Base-by-base conservation (phyloP, 176 grass and related monocot species). In the Avena eriantha region DNA sequence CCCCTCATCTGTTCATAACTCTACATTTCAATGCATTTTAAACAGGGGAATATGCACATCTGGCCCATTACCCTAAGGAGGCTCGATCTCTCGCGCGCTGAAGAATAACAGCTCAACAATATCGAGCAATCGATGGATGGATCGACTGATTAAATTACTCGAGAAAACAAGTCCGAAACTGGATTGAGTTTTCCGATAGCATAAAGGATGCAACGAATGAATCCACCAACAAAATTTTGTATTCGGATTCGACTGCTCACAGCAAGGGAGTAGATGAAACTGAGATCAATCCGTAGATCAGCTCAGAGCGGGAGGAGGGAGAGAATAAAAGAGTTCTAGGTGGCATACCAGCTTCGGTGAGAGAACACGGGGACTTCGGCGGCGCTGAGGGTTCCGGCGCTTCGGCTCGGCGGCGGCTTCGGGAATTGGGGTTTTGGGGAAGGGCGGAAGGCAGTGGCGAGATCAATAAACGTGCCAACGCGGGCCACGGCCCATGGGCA, bases 331-430 rank as follows among this genome's bases (percentile, higher is more conserved):
- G 63, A 16, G 26, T 35, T 35, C 18, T 29, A 71, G 80, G 21
- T 39, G 49, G 50, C 50, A 50, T 72, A 72, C 81, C 80, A 2
- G 79, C 15, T 19, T 50, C 43, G 23, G 23, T 81, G 78, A 29
- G 45, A 66, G 59, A 45, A 31, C n/a, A 46, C 43, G 79, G 5
- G 43, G 60, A 49, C 41, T 21, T 66, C 59, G 79, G 43, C 43
- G 41, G 41, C 43, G 59, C 60, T 49, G 79, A 29, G 57, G 57
- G 56, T 47, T 75, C 14, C 72, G 72, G 72, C 46, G 57, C 36
- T 63, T 80, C 14, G 78, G 60, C 79, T 80, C 45, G 23, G 79
- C 43, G 23, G 78, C 77, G 41, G 43, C 43, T 65, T 17, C 14
- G 39, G 58, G 48, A 10, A 5, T 12, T 51, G 49, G 49, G 16